Conservation (phyloP, 2,329 filamentous ascomycete species). For the Aschersonia sp. region DNA sequence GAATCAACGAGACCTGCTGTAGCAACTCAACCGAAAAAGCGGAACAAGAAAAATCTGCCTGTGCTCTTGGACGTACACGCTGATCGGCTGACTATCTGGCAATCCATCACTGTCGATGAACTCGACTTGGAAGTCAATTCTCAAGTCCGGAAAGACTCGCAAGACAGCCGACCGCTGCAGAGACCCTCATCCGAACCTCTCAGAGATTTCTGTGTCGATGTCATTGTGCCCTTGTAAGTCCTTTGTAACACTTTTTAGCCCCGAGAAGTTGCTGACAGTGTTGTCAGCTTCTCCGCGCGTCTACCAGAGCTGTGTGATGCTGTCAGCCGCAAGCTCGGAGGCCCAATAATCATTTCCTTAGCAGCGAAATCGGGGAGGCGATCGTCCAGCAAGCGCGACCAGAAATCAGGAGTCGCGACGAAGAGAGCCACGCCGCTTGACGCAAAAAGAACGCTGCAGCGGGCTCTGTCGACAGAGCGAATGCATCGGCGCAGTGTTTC, state of each 20-base stretch:
- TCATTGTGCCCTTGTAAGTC: constrained; percentile 64
- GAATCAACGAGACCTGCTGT: constrained; percentile 12
- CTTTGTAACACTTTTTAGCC: no score
- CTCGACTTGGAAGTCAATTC: constrained; percentile 34
- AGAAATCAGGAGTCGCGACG: constrained; percentile 35
- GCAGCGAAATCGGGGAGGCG: constrained; percentile 31
- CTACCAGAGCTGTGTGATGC: constrained; percentile 56
- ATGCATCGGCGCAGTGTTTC: constrained; percentile 38
- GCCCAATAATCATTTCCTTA: constrained; percentile 46
- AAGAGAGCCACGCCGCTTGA: constrained; percentile 30
- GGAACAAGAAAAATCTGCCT: constrained; percentile 47
- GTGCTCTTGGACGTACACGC: constrained; percentile 58
- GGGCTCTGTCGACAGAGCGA: constrained; percentile 46
- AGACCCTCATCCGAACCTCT: constrained; percentile 44
- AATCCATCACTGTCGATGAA: constrained; percentile 55
- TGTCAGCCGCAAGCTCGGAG: constrained; percentile 64
- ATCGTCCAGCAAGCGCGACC: constrained; percentile 24
- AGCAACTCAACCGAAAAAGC: constrained; percentile 31
- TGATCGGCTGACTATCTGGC: constrained; percentile 73
- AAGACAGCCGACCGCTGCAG: constrained; percentile 21
- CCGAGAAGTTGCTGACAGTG: constrained; percentile 17
- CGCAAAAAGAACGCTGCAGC: constrained; percentile 39
- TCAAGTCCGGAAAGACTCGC: constrained; percentile 19
- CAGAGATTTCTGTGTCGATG: constrained; percentile 65
- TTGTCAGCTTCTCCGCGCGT: constrained; percentile 52